These are phyloP conservation scores for Alternaria viburni DNA, from an alignment of 2,329 filamentous ascomycete species.

Conservation along the genomic window DNA sequence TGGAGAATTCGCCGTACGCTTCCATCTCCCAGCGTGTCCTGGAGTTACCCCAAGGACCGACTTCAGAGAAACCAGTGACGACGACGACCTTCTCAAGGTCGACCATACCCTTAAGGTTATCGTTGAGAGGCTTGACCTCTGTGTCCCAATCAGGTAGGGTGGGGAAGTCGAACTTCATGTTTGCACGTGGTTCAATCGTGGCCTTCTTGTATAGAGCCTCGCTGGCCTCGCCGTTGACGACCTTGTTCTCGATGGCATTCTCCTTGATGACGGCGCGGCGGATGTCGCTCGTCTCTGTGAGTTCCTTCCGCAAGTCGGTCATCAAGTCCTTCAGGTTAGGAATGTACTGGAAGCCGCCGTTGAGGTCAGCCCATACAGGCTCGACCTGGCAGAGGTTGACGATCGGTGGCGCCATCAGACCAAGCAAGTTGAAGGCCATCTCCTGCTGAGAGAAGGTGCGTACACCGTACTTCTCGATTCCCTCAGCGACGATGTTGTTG, in stretches of 20 bases:
- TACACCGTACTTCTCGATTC: constrained; percentile 94
- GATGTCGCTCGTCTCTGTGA: constrained; percentile 93
- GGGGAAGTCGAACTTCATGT: constrained; percentile 98
- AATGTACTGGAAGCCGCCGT: constrained; percentile 97
- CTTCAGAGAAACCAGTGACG: constrained; percentile 93
- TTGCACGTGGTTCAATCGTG: constrained; percentile 89
- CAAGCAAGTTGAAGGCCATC: constrained; percentile 98
- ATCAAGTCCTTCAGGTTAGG: constrained; percentile 94
- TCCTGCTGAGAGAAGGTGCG: constrained; percentile 99
- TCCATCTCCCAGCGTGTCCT: constrained; percentile 99
- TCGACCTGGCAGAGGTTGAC: constrained; percentile 95
- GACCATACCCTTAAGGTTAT: constrained; percentile 93
- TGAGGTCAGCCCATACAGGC: constrained; percentile 95
- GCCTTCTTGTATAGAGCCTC: constrained; percentile 96
- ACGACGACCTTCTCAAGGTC: constrained; percentile 98
- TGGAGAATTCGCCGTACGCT: constrained; percentile 91
- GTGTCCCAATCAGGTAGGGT: constrained; percentile 87
- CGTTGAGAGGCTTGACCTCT: constrained; percentile 87
- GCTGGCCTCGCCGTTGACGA: constrained; percentile 91
- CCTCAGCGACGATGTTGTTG: constrained; percentile 97
- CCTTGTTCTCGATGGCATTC: constrained; percentile 94
- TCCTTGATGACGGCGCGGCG: constrained; percentile 94
- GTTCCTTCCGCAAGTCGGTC: constrained; percentile 90
- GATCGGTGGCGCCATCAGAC: constrained; percentile 91
- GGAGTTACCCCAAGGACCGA: constrained; percentile 98